Base-by-base conservation (phyloP, 108 stramenopile genomes). In the Pseudonitzschia multistriata region DNA sequence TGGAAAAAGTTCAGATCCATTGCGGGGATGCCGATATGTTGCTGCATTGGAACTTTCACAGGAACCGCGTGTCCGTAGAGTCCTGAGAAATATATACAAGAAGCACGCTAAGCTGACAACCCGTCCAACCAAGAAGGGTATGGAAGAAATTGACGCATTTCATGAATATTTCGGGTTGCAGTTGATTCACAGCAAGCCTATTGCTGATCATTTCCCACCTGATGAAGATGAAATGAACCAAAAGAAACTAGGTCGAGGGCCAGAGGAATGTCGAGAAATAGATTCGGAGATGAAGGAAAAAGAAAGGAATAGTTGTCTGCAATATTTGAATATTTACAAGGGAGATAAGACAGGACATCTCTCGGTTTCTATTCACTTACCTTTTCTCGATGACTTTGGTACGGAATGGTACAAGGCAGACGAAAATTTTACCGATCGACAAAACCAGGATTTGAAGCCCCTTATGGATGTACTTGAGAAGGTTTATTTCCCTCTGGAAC, bases 91-190 rank as follows among this genome's bases (percentile, higher is more conserved):
- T 7, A 85, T 95, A 48, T 95, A 87, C 63, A 79, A 86, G 14
- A 60, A 77, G 11, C 69, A 86, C 57, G 89, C 89, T 39, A 64
- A 85, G 22, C 67, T 95, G 52, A 87, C 87, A 35, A 95, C 91
- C 17, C 83, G 83, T 62, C 94, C 94, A 17, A 95, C 94, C 52
- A 66, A 83, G 35, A 91, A 91, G 42, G 94, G 94, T 3, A 74
- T 81, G 28, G 87, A 83, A 36, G 70, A 60, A 13, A 91, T 95
- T 52, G 94, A 92, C 82, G 81, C 84, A 10, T 92, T 92, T 70
- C 90, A 92, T 71, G 94, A 95, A 50, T 88, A 84, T 73, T 92
- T 88, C 68, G 94, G 94, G 28, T 79, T 95, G 24, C 94, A 95
- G 30, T 68, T 92, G 42, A 82, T 95, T 64, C 79, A 79, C 36